Conservation (phyloP, 306 rosid genomes). For the Fragaria nilgerrensis region DNA sequence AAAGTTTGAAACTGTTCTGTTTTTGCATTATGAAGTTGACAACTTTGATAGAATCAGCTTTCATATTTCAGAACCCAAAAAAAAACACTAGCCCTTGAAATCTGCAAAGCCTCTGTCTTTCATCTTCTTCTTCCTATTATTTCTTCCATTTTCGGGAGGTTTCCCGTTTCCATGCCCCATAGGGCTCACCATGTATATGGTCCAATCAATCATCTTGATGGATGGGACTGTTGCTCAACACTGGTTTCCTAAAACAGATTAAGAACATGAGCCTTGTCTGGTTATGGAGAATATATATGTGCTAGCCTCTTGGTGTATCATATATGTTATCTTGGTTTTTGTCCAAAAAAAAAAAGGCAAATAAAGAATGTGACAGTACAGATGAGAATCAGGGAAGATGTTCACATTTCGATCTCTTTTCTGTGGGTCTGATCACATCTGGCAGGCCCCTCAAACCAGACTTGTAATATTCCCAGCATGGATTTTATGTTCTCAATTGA, state of each 20-base stretch:
- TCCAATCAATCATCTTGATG: background rate
- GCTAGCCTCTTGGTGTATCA: background rate
- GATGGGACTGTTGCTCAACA: conserved; percentile 11
- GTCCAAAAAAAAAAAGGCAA: background rate
- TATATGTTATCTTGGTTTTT: background rate
- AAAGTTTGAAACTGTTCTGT: background rate
- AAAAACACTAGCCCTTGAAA: background rate
- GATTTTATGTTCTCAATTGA: background rate
- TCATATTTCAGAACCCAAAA: background rate
- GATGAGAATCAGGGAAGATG: background rate
- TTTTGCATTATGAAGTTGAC: background rate
- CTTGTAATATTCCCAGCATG: background rate
- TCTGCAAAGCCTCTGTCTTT: background rate
- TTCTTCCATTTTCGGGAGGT: background rate
- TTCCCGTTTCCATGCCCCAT: background rate
- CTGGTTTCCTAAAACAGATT: background rate
- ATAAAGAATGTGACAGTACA: conserved; percentile 7
- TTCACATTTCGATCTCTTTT: background rate
- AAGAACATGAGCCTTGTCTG: conserved; percentile 6
- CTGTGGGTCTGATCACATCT: conserved; percentile 7
- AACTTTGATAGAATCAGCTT: background rate
- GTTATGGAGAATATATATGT: background rate
- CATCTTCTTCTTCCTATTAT: background rate
- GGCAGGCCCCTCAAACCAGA: conserved; percentile 2
- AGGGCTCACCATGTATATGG: background rate